Evolutionary conservation across 345 rosid species (phyloP), one percentile per base, ranked within the genome.

Genomic region (Eucalyptus virginea): DNA sequence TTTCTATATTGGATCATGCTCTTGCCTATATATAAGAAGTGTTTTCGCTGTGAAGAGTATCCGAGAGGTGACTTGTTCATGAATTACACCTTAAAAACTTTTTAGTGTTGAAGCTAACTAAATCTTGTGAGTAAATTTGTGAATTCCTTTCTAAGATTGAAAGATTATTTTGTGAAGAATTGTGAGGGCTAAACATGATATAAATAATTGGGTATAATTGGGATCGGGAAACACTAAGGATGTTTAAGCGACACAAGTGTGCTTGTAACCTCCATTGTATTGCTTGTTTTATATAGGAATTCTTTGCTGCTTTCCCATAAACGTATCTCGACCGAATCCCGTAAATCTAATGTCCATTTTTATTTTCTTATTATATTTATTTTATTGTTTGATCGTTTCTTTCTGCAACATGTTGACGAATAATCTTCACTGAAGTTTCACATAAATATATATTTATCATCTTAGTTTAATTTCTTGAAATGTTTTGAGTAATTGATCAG

Each of bases 191-290:
- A 56, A 56, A 56, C 13, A 56, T 26, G 9, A 23, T 56, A 24
- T 56, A 26, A 2, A 56, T 56, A 56, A 56, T 56, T 56, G 6
- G 62, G 30, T 56, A 28, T 56, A 56, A 56, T 24, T 26, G 30
- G 30, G 62, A 26, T 26, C 0, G 13, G 13, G 13, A 24, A 56
- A 24, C 30, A 56, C 6, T 10, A 0, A 10, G 6, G 0, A 5
- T 56, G 30, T 56, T 26, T 56, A 56, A 56, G 30, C 0, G 2
- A 24, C 30, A 23, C 6, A 1, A 24, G 30, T 56, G 62, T 24
- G 6, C 1, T 56, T 56, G 62, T 24, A 56, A 56, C 30, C 30
- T 56, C 13, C 3, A 1, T 0, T 9, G 30, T 23, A 56, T 56
- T 56, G 30, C 30, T 56, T 10, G 13, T 23, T 56, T 24, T 56